phyloP scores from a whole-genome alignment of 495 filamentous ascomycete genomes.

The Podospora australis region DNA sequence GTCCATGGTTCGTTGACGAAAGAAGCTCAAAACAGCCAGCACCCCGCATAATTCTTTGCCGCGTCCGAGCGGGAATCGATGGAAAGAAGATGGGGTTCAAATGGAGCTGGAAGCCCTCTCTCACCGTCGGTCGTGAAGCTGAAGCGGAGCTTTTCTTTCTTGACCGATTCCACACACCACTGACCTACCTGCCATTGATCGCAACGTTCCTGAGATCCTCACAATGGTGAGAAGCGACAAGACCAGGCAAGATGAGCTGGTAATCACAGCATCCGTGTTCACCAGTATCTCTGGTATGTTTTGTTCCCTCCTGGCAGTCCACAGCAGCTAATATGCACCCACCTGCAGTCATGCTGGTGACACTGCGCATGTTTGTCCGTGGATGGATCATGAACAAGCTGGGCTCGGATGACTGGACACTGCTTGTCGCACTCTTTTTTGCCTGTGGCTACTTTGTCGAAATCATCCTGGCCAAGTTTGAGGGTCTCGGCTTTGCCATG shows the following conservation, averaged over 20 bases:
- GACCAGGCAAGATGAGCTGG: background rate
- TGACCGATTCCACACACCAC: too few species aligned
- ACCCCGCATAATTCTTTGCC: too few species aligned
- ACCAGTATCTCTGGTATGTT: too few species aligned
- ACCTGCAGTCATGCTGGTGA: too few species aligned
- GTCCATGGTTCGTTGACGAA: too few species aligned
- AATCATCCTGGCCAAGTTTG: background rate
- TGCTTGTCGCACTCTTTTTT: background rate
- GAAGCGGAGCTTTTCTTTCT: conserved; percentile 1
- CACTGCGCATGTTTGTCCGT: conserved; percentile 1
- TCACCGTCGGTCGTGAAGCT: too few species aligned
- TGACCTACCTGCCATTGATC: too few species aligned
- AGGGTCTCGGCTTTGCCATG: background rate
- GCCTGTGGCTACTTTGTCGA: background rate
- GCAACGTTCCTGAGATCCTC: too few species aligned
- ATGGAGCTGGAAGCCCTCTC: background rate
- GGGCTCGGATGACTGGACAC: background rate
- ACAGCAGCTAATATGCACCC: too few species aligned
- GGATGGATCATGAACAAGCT: background rate
- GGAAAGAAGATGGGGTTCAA: background rate
- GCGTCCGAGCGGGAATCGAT: too few species aligned
- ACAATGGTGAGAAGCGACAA: background rate
- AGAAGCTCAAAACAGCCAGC: too few species aligned
- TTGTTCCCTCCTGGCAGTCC: background rate
- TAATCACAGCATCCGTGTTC: background rate